These are phyloP conservation scores for Paracoccidioides brasiliensis DNA, from an alignment of 2,329 filamentous ascomycete genomes.

Conservation along the genomic window DNA sequence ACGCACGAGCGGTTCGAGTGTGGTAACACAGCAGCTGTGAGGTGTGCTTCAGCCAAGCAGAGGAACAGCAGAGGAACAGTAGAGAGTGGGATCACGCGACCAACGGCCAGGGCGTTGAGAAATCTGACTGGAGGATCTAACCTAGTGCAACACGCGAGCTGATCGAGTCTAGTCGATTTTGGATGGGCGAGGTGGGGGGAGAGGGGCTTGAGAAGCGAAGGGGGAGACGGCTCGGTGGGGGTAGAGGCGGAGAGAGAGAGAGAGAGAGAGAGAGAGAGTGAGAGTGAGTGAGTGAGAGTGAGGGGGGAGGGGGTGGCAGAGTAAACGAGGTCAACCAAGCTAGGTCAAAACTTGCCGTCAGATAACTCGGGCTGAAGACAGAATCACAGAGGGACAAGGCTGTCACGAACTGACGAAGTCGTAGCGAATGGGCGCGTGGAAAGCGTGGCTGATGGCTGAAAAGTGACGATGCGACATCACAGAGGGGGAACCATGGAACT, in stretches of 20 bases:
- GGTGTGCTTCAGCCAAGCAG: background rate
- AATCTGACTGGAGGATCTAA: background rate
- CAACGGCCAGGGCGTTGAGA: constrained; percentile 1
- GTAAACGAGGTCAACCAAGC: background rate
- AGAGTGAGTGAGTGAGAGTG: background rate
- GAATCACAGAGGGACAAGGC: background rate
- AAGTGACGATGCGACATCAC: background rate
- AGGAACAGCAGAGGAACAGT: background rate
- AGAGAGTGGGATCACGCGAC: constrained; percentile 2
- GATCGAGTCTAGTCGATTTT: background rate
- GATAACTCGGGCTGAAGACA: background rate
- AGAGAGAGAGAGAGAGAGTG: background rate
- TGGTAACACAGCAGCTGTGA: constrained; percentile 2
- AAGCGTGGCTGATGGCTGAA: constrained; percentile 2
- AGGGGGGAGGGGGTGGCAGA: background rate
- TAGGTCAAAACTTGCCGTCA: background rate
- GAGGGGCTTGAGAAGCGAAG: background rate
- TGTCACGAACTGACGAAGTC: background rate
- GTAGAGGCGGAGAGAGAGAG: background rate
- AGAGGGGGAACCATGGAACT: background rate
- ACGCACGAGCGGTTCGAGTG: constrained; percentile 1
- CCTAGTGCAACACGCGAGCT: constrained; percentile 1
- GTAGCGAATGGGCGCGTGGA: background rate
- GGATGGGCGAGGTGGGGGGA: background rate
- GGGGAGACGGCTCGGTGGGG: background rate